Evolutionary conservation across 2,329 filamentous ascomycete genomes (phyloP).

Genomic region (Cercospora berteroae): DNA sequence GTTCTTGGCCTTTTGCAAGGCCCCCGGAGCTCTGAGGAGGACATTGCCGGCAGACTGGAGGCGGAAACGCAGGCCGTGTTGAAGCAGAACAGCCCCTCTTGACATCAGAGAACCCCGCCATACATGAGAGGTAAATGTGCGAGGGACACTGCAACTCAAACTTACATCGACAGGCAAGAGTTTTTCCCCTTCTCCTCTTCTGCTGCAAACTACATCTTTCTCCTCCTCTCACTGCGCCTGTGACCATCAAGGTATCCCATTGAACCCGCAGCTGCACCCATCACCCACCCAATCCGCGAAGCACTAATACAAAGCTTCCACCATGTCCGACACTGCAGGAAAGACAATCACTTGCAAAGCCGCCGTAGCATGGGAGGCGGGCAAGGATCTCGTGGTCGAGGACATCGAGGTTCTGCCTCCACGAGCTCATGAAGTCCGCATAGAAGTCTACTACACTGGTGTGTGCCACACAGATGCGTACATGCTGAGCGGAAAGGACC

Average conservation of each 20-base stretch:
- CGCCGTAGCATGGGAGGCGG: slow-evolving; percentile 95
- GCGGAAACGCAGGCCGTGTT: slow-evolving; percentile 1
- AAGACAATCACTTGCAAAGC: slow-evolving; percentile 89
- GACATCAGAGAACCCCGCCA: slow-evolving; percentile 7
- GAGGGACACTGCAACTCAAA: slow-evolving; percentile 17
- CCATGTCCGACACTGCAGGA: slow-evolving; percentile 55
- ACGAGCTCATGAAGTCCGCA: slow-evolving; percentile 89
- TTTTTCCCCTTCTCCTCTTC: slow-evolving; percentile 7
- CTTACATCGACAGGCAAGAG: slow-evolving; percentile 8
- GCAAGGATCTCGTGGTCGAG: slow-evolving; percentile 83
- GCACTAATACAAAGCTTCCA: slow-evolving; percentile 24
- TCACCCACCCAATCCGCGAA: slow-evolving; percentile 11
- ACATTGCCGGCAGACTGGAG: slow-evolving; percentile 5
- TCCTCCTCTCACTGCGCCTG: slow-evolving; percentile 1
- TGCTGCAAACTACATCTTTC: not conserved
- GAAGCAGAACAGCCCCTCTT: slow-evolving; percentile 11
- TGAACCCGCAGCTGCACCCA: not conserved
- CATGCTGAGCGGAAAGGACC: slow-evolving; percentile 93
- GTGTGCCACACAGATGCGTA: slow-evolving; percentile 96
- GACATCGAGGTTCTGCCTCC: slow-evolving; percentile 89
- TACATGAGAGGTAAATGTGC: slow-evolving; percentile 1
- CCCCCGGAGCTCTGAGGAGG: slow-evolving; percentile 1
- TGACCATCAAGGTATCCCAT: slow-evolving; percentile 15
- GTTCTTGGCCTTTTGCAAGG: slow-evolving; percentile 6
- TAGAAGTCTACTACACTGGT: slow-evolving; percentile 95